A percentile compares a stretch with the other conserved stretches of the same genome.
phyloP scores from a whole-genome alignment of 306 rosid species.

The Castanea crenata region DNA sequence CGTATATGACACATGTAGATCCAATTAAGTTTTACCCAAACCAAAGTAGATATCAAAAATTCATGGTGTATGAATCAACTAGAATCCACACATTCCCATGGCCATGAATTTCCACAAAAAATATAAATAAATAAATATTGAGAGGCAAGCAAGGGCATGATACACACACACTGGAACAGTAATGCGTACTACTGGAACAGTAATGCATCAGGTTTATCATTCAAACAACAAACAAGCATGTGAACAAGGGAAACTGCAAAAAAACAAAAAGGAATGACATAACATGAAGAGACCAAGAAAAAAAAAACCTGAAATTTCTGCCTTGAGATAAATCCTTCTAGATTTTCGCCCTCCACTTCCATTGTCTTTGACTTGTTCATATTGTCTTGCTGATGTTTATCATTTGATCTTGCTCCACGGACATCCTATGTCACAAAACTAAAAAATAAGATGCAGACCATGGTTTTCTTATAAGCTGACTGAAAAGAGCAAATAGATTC shows the following conservation, averaged over 20 bases:
- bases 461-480: neutral
- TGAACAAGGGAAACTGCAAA: neutral
- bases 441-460: neutral
- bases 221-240: neutral
- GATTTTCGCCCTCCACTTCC: neutral
- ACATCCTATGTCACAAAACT: constrained; percentile 4
- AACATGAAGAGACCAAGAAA: neutral
- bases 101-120: neutral
- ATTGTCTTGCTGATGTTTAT: neutral
- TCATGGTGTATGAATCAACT: neutral
- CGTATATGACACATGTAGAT: neutral
- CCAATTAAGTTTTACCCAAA: neutral
- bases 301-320: constrained; percentile 24
- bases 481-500: neutral
- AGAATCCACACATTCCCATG: neutral
- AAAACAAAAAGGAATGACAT: neutral
- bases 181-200: no score
- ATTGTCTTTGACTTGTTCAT: neutral
- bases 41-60: neutral
- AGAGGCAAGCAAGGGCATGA: no score
- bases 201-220: neutral
- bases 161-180: neutral
- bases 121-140: no score
- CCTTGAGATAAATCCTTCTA: constrained; percentile 9
- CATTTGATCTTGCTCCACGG: neutral